phyloP scores from a whole-genome alignment of 495 filamentous ascomycete genomes.

The Niebla homalea region DNA sequence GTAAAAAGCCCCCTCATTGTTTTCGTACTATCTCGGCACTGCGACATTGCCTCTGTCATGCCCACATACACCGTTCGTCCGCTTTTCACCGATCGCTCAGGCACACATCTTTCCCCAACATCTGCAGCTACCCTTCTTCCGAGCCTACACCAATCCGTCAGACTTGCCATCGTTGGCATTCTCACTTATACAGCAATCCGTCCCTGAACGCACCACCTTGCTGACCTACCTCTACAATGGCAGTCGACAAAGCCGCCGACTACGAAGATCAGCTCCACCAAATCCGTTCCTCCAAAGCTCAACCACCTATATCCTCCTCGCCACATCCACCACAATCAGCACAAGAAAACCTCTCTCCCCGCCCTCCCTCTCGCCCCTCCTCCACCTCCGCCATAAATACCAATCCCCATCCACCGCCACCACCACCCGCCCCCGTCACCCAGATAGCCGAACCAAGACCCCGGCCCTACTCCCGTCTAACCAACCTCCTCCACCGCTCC shows the following conservation, averaged over 20 bases:
- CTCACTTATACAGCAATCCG: too few species aligned
- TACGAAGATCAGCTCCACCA: conserved; percentile 82
- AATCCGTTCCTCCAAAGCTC: conserved; percentile 36
- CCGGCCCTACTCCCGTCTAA: conserved; percentile 7
- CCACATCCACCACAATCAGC: conserved; percentile 23
- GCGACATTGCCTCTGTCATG: background rate
- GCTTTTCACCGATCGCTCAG: background rate
- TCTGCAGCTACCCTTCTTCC: too few species aligned
- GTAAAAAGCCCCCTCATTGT: conserved; percentile 33
- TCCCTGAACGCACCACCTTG: too few species aligned
- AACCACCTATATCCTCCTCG: conserved; percentile 1
- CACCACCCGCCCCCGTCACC: conserved; percentile 18
- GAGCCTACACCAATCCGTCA: too few species aligned
- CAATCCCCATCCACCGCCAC: background rate
- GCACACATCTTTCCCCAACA: too few species aligned
- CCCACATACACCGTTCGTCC: background rate
- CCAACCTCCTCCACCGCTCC: conserved; percentile 24
- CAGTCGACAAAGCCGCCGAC: conserved; percentile 71
- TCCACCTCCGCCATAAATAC: conserved; percentile 27
- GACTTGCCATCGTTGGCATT: too few species aligned
- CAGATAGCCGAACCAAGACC: conserved; percentile 29
- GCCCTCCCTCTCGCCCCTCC: conserved; percentile 15
- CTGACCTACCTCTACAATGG: too few species aligned
- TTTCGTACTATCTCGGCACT: background rate
- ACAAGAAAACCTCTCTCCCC: conserved; percentile 38